Evolutionary conservation across 768 basidiomycete genomes (phyloP), one percentile per base, ranked within the genome.

Genomic region (Lactifluus pinguis): DNA sequence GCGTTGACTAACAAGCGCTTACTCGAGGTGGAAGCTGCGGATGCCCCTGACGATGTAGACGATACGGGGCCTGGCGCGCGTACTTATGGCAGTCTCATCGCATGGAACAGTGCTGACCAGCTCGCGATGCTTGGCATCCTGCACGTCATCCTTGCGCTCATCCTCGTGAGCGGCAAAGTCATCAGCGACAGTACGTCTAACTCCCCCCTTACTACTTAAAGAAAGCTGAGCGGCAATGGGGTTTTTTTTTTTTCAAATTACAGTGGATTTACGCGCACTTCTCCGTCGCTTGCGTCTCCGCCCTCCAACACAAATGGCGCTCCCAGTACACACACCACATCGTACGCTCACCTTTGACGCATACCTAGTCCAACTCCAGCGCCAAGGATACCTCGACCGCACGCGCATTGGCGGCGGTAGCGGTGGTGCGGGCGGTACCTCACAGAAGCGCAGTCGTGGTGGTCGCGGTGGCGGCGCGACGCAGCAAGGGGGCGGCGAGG

Each of bases 371-470:
- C 72, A 75, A 0, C 80, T 94, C 36, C 72, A 83, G 6, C 80
- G 80, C 11, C 88, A 92, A 66, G 83, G 83, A 10, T 97, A 91
- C 70, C 78, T 98, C 44, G 92, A 95, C 67, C 83, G 84, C 7
- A 71, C 76, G 30, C 76, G 76, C 49, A 71, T 79, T 15, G 85
- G 83, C 17, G 67, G 55, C 9, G 66, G 59, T 10, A 74, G 73
- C 48, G 77, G 70, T 4, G 67, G 55, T 6, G 66, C 59, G 13
- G 74, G 73, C 48, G 78, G 70, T 4, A 17, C 53, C 72, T 71
- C 56, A 3, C 61, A 57, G 0, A 87, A 86, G 65, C 81, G 83
- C 21, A 80, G 78, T 49, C 80, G 87, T 3, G 25, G 25, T 25
- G n/a, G 58, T 29, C 34, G 77, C 19, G 69, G 74, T 5, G 73